Conservation (phyloP, 768 basidiomycete genomes). For the Suillus tomentosus region DNA sequence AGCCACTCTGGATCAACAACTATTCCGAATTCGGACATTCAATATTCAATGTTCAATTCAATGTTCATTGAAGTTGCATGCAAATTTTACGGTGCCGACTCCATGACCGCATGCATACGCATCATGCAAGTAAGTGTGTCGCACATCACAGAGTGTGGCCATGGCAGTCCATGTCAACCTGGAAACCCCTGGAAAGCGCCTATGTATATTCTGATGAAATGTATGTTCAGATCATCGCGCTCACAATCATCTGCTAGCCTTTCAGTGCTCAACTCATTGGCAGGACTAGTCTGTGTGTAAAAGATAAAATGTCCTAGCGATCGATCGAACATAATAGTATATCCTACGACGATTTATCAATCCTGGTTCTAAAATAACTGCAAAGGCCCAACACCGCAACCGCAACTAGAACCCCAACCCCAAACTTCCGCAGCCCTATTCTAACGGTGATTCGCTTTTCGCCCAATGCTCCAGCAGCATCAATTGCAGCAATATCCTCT, state of each 20-base stretch:
- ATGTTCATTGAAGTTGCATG: too few species aligned
- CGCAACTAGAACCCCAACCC: constrained; percentile 12
- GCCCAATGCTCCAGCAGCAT: constrained; percentile 50
- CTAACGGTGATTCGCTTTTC: constrained; percentile 14
- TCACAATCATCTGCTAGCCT: not conserved
- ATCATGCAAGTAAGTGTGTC: too few species aligned
- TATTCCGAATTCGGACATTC: not conserved
- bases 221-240: not conserved
- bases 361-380: constrained; percentile 14
- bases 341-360: not conserved
- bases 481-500: constrained; percentile 56
- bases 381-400: constrained; percentile 14
- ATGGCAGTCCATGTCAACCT: not conserved
- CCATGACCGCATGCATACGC: constrained; percentile 19
- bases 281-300: not conserved
- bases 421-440: constrained; percentile 11
- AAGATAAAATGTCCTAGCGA: not conserved
- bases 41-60: too few species aligned
- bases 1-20: not conserved
- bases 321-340: not conserved
- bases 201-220: not conserved
- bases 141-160: too few species aligned
- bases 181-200: not conserved
- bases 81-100: too few species aligned
- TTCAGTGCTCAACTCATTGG: not conserved